A percentile compares a stretch with the other conserved stretches of the same genome.
Conservation (phyloP, 768 basidiomycete species). For the Russula griseocarnosa region DNA sequence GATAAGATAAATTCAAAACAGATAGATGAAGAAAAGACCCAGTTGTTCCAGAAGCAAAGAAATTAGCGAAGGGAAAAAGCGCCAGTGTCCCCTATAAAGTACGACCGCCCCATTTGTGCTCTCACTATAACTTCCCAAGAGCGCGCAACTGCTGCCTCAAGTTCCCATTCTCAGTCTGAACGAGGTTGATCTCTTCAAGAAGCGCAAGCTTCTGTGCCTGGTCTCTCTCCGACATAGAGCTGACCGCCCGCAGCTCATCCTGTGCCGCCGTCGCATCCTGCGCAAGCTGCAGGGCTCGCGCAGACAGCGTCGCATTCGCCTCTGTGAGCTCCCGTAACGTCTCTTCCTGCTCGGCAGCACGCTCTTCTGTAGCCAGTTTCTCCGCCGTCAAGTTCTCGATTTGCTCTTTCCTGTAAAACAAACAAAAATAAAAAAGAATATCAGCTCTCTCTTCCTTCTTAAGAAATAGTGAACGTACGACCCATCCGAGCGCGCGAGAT, state of each 20-base stretch:
- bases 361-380: conserved; percentile 65
- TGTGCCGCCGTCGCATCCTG: conserved; percentile 63
- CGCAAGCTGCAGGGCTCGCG: conserved; percentile 65
- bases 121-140: conserved; percentile 43
- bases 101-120: no score
- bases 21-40: no score
- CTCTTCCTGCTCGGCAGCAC: conserved; percentile 69
- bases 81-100: no score
- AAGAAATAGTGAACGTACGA: conserved; percentile 42
- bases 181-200: conserved; percentile 81
- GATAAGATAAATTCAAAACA: no score
- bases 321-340: conserved; percentile 68
- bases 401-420: conserved; percentile 56
- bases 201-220: conserved; percentile 79
- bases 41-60: no score
- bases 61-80: no score
- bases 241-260: conserved; percentile 56
- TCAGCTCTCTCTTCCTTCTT: not conserved
- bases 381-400: conserved; percentile 57
- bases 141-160: conserved; percentile 68
- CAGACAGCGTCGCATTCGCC: conserved; percentile 73
- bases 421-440: not conserved
- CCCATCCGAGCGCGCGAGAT: conserved; percentile 50
- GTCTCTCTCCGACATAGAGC: conserved; percentile 57
- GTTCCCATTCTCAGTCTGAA: conserved; percentile 73